phyloP scores from a whole-genome alignment of 495 filamentous ascomycete species.

The Elasticomyces elasticus region DNA sequence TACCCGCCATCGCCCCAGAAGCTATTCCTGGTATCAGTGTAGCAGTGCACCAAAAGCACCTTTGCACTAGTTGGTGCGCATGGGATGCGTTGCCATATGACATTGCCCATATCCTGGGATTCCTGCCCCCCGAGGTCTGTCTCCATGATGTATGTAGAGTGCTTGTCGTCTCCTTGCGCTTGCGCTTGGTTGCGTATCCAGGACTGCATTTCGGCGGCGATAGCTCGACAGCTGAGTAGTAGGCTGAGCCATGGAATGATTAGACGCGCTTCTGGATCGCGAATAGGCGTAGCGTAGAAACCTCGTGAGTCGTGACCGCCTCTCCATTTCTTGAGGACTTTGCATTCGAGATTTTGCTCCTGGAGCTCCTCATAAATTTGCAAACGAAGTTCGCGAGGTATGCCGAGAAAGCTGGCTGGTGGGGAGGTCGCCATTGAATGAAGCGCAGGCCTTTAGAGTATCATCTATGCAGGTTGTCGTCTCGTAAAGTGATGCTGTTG shows the following conservation, averaged over 20 bases:
- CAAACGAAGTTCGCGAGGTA: not conserved
- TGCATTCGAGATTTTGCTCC: not conserved
- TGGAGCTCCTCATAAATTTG: not conserved
- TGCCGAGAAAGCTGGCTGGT: constrained; percentile 2
- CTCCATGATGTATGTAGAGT: not conserved
- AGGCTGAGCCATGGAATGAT: not conserved
- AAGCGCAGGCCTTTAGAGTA: not conserved
- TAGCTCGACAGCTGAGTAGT: not conserved
- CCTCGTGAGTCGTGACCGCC: not conserved
- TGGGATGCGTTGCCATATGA: not conserved
- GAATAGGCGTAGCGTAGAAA: not conserved
- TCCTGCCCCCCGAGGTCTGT: not conserved
- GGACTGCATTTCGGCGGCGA: not conserved
- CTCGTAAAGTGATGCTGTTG: too few relatives aligned
- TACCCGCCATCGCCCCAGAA: not conserved
- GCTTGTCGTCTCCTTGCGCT: not conserved
- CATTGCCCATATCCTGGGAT: not conserved
- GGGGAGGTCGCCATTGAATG: not conserved
- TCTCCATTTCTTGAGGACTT: not conserved
- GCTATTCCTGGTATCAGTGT: not conserved
- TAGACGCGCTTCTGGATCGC: not conserved
- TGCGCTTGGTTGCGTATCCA: not conserved
- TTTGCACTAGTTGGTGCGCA: not conserved
- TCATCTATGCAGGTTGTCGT: too few relatives aligned
- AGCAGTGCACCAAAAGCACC: not conserved